Percentiles rank a stretch among this genome's conserved stretches.
Evolutionary conservation across 106 monocot genomes (phyloP).

Genomic region (Hemerocallis citrina): DNA sequence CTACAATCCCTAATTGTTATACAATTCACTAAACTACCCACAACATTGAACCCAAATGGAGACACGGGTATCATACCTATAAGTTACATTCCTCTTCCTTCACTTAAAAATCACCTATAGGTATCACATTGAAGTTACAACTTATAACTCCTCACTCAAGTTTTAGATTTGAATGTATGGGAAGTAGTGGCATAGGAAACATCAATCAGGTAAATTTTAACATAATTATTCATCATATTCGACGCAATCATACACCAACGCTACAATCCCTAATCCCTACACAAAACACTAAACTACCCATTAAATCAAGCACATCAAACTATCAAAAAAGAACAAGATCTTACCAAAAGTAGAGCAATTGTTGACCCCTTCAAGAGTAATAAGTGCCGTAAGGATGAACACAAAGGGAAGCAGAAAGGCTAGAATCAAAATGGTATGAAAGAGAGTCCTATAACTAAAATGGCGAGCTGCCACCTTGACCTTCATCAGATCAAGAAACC

Average conservation of each 20-base stretch:
- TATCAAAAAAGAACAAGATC: not conserved
- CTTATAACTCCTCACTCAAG: not conserved
- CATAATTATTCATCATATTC: not conserved
- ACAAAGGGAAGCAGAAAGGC: slow-evolving; percentile 67
- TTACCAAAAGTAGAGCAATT: slow-evolving; percentile 71
- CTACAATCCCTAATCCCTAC: not conserved
- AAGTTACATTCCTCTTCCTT: no score
- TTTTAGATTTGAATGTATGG: not conserved
- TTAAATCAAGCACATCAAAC: not conserved
- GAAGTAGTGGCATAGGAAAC: not conserved
- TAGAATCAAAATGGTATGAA: slow-evolving; percentile 50
- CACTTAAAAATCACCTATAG: no score
- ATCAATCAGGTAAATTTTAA: not conserved
- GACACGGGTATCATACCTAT: no score
- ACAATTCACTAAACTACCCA: not conserved
- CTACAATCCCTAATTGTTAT: not conserved
- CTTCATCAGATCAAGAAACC: slow-evolving; percentile 81
- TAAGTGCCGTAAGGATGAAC: slow-evolving; percentile 58
- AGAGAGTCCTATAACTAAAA: slow-evolving; percentile 65
- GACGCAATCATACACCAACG: not conserved
- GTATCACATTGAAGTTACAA: no score
- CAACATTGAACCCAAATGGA: not conserved
- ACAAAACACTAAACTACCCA: not conserved
- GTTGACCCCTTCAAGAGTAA: slow-evolving; percentile 69
- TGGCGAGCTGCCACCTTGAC: slow-evolving; percentile 62